Evolutionary conservation across 2,329 filamentous ascomycete genomes (phyloP), one percentile per base, ranked within the genome.

Genomic region (Botryotinia calthae): DNA sequence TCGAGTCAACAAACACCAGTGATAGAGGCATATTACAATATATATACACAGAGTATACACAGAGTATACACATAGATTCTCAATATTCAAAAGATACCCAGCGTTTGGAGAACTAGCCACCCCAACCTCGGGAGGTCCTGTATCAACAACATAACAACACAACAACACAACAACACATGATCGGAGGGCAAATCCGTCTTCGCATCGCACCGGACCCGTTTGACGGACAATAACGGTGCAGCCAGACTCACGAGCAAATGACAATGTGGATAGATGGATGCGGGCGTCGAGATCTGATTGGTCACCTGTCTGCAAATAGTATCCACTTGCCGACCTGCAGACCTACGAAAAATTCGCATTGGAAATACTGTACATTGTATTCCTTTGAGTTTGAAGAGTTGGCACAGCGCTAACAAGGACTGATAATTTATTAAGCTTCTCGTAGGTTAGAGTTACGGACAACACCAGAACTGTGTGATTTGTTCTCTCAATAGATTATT

Each of bases 311-410:
- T 12, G 31, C 28, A 42, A 31, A 14, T 22, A 9, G 28, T 5
- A 22, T 31, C 64, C 48, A 54, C 34, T 48, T 28, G 12, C 42
- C 46, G 48, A 67, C 64, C 69, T 65, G 58, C 58, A 71, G 69
- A 71, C 69, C 59, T 65, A 56, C 59, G 28, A 71, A 71, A 69
- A 65, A 65, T 71, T 64, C 69, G 44, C 46, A 51, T 64, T 56
- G 6, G 58, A 71, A n/a, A n/a, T n/a, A n/a, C n/a, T n/a, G n/a
- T n/a, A n/a, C n/a, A n/a, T n/a, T n/a, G n/a, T n/a, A n/a, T n/a
- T n/a, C n/a, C n/a, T n/a, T n/a, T n/a, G n/a, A n/a, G n/a, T n/a
- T n/a, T n/a, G n/a, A n/a, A n/a, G n/a, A n/a, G n/a, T n/a, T n/a
- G n/a, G n/a, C n/a, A n/a, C n/a, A n/a, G n/a, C n/a, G n/a, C n/a